phyloP scores from a whole-genome alignment of 2,329 filamentous ascomycete species.

The Epichloe festucae region DNA sequence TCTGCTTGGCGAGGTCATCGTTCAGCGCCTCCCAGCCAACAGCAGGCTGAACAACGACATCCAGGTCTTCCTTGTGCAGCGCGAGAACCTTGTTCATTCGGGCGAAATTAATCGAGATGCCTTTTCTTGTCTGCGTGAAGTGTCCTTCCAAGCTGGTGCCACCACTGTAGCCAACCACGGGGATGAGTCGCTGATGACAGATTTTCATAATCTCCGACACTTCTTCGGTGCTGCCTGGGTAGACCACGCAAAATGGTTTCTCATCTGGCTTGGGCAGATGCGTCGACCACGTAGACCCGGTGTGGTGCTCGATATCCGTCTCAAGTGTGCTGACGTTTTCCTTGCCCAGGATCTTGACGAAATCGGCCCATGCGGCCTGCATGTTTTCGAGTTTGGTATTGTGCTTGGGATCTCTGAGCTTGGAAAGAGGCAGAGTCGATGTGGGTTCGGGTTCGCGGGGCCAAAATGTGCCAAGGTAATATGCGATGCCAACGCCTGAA shows the following conservation, averaged over 20 bases:
- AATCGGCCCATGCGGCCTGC: slow-evolving; percentile 58
- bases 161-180: slow-evolving; percentile 76
- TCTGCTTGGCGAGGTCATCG: slow-evolving; percentile 57
- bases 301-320: slow-evolving; percentile 41
- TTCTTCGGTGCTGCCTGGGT: slow-evolving; percentile 65
- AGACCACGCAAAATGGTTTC: slow-evolving; percentile 58
- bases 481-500: slow-evolving; percentile 37
- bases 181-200: slow-evolving; percentile 68
- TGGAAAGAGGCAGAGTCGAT: slow-evolving; percentile 47
- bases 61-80: slow-evolving; percentile 65
- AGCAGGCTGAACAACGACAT: slow-evolving; percentile 66
- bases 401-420: slow-evolving; percentile 38
- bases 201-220: slow-evolving; percentile 81
- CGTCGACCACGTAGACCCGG: slow-evolving; percentile 50
- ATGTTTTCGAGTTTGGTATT: slow-evolving; percentile 49
- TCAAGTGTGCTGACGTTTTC: slow-evolving; percentile 50
- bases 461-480: slow-evolving; percentile 45
- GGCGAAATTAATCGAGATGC: slow-evolving; percentile 75
- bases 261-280: slow-evolving; percentile 36
- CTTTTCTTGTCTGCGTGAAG: slow-evolving; percentile 69
- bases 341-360: slow-evolving; percentile 48
- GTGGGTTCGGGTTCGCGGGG: slow-evolving; percentile 35
- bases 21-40: slow-evolving; percentile 82
- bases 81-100: slow-evolving; percentile 72
- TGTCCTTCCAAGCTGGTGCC: slow-evolving; percentile 86